Evolutionary conservation across 768 basidiomycete genomes (phyloP).

Genomic region (Lanmaoa pseudosensibilis): DNA sequence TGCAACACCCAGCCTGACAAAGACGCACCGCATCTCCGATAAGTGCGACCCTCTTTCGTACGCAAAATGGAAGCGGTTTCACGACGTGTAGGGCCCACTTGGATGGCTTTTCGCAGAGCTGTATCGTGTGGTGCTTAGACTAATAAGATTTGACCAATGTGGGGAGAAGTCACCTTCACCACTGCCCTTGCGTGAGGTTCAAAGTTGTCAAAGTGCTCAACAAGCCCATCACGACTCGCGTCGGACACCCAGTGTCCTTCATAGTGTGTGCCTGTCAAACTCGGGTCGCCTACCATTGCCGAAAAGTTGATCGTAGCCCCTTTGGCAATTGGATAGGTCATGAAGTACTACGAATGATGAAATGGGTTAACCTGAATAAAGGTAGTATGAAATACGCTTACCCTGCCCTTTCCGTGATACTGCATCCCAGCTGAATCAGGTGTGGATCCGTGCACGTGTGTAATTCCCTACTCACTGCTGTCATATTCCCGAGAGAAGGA

Average conservation of each 20-base stretch:
- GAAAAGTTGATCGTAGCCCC: conserved; percentile 38
- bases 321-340: conserved; percentile 40
- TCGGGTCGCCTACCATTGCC: conserved; percentile 31
- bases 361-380: not conserved
- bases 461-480: conserved; percentile 19
- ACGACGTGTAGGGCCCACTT: conserved; percentile 49
- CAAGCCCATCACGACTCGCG: conserved; percentile 32
- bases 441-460: not conserved
- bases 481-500: not conserved
- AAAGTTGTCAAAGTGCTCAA: conserved; percentile 32
- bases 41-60: conserved; percentile 42
- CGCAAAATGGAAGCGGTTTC: conserved; percentile 40
- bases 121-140: not conserved
- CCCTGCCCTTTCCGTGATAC: conserved; percentile 16
- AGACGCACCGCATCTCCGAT: conserved; percentile 51
- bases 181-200: conserved; percentile 36
- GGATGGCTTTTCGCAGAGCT: conserved; percentile 39
- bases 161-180: conserved; percentile 23
- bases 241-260: conserved; percentile 34
- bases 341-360: conserved; percentile 34
- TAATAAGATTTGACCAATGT: not conserved
- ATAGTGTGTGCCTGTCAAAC: conserved; percentile 30
- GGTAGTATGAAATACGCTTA: not conserved
- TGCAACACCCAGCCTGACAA: not conserved
- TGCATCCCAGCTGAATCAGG: conserved; percentile 11